Evolutionary conservation across 164 flowering plant genomes (phyloP).

Genomic region (Tetracentron sinense): DNA sequence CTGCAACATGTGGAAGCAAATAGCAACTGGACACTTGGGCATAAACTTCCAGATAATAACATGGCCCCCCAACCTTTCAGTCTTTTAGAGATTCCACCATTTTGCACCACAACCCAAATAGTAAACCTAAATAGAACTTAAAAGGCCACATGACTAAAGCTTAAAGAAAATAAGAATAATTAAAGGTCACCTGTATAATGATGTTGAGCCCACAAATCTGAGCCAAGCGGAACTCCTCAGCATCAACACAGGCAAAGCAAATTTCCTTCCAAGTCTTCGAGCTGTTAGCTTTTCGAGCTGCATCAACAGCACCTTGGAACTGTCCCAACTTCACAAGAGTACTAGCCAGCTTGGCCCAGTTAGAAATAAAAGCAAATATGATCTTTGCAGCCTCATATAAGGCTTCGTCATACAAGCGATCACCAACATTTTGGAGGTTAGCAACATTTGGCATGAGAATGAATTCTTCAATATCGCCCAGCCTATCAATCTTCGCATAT

Average conservation of each 20-base stretch:
- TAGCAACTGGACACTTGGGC: no score
- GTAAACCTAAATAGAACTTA: not conserved
- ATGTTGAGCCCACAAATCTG: slow-evolving; percentile 99
- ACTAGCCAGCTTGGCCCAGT: slow-evolving; percentile 93
- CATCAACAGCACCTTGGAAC: slow-evolving; percentile 99
- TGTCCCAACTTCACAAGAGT: slow-evolving; percentile 87
- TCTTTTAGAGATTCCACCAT: not conserved
- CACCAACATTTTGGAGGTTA: slow-evolving; percentile 95
- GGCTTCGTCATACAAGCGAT: slow-evolving; percentile 86
- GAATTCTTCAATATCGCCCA: slow-evolving; percentile 95
- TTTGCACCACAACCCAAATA: not conserved
- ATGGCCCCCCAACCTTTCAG: not conserved
- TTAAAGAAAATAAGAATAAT: not conserved
- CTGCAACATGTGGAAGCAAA: not conserved
- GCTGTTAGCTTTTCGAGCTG: slow-evolving; percentile 97
- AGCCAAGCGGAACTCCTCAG: slow-evolving; percentile 98
- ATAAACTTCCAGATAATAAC: not conserved
- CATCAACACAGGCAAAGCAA: slow-evolving; percentile 99
- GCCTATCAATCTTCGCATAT: slow-evolving; percentile 95
- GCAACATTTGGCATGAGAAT: slow-evolving; percentile 99
- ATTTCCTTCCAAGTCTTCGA: slow-evolving; percentile 99
- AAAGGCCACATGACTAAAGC: not conserved
- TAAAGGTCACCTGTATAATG: slow-evolving; percentile 67
- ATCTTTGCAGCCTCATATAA: slow-evolving; percentile 97
- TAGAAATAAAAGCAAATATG: slow-evolving; percentile 87